These are phyloP conservation scores for Pyrus pyrifolia DNA, from an alignment of 306 rosid genomes.

Conservation along the genomic window DNA sequence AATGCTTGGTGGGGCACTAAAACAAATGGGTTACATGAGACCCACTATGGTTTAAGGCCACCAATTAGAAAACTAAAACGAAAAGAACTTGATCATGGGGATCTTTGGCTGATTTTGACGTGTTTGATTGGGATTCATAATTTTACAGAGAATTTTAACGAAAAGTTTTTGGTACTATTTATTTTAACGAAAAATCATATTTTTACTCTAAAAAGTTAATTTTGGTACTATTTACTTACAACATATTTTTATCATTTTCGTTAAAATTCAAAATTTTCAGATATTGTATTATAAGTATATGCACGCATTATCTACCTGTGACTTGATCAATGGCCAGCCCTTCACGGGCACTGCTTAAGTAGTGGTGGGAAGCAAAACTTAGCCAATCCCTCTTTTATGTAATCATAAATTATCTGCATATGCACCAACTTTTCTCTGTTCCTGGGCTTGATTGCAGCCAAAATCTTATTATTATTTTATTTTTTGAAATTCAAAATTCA, in stretches of 20 bases:
- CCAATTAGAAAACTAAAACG: no score
- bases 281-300: background rate
- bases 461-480: no score
- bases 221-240: no score
- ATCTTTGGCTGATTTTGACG: background rate
- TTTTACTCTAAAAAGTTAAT: no score
- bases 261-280: background rate
- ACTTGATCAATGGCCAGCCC: background rate
- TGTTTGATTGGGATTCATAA: conserved; percentile 4
- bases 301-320: background rate
- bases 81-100: background rate
- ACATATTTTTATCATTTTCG: no score
- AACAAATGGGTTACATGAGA: background rate
- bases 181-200: no score
- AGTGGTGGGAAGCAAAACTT: background rate
- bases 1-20: background rate
- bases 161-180: no score
- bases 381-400: background rate
- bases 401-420: background rate
- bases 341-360: conserved; percentile 6
- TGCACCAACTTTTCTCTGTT: background rate
- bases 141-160: background rate
- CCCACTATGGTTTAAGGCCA: background rate
- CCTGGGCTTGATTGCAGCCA: background rate
- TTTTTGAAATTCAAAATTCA: no score